phyloP scores from a whole-genome alignment of 257 asterid species.

The Buddleja alternifolia region DNA sequence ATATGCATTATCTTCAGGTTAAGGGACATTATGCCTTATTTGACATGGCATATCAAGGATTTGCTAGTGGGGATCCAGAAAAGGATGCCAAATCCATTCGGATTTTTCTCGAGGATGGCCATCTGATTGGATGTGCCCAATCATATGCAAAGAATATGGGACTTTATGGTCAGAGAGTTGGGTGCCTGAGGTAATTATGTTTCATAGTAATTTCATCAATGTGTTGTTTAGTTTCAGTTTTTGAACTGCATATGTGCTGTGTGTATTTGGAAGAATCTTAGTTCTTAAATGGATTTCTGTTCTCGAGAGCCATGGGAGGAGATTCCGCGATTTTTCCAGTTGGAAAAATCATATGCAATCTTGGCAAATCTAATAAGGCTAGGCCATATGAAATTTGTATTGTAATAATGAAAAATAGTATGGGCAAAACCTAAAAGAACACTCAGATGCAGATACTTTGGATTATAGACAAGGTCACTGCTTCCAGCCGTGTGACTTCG shows the following conservation, averaged over 20 bases:
- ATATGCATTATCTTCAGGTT: conserved; percentile 48
- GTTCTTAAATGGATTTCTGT: background rate
- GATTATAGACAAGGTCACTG: background rate
- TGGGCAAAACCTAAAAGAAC: background rate
- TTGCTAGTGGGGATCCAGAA: conserved; percentile 98
- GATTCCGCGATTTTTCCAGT: background rate
- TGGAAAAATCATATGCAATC: background rate
- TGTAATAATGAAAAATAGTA: background rate
- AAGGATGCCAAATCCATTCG: conserved; percentile 91
- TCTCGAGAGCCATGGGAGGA: background rate
- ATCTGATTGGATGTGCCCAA: conserved; percentile 90
- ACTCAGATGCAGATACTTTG: background rate
- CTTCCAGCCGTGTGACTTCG: background rate
- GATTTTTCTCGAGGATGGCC: conserved; percentile 95
- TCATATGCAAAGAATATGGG: conserved; percentile 99
- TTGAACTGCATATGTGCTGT: background rate
- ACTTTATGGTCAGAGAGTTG: conserved; percentile 96
- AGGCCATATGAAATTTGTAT: background rate
- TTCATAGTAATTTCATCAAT: background rate
- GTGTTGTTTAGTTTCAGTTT: background rate
- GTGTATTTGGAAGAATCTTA: background rate
- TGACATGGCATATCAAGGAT: conserved; percentile 99
- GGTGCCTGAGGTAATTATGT: conserved; percentile 79
- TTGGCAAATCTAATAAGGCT: background rate
- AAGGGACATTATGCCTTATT: conserved; percentile 92